These are phyloP conservation scores for Melanopsichium pennsylvanicum DNA, from an alignment of 1,284 basidiomycete genomes.

Conservation along the genomic window DNA sequence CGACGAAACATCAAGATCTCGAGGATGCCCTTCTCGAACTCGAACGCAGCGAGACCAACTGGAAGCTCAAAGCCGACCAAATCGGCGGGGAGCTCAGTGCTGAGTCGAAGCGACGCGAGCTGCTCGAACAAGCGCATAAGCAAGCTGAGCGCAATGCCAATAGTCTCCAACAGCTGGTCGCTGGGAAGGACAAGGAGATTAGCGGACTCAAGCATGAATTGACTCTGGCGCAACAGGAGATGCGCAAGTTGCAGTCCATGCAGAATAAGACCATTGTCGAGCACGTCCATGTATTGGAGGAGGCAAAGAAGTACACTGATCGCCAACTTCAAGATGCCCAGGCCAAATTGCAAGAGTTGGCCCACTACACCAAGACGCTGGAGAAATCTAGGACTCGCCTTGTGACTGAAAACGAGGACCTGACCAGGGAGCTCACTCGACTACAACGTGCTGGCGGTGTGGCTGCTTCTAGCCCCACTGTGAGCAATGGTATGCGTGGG, in stretches of 20 bases:
- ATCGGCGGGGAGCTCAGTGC: slow-evolving; percentile 48
- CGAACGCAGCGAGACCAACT: slow-evolving; percentile 44
- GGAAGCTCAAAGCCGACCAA: slow-evolving; percentile 56
- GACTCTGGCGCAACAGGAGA: slow-evolving; percentile 75
- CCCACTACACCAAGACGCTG: slow-evolving; percentile 79
- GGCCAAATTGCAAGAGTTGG: slow-evolving; percentile 77
- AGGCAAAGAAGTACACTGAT: slow-evolving; percentile 95
- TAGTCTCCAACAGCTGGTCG: slow-evolving; percentile 75
- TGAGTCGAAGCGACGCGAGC: slow-evolving; percentile 63
- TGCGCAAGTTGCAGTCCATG: slow-evolving; percentile 69
- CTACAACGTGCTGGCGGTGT: slow-evolving; percentile 28
- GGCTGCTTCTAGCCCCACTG: slow-evolving; percentile 12
- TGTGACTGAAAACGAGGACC: slow-evolving; percentile 83
- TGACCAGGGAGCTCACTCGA: slow-evolving; percentile 78
- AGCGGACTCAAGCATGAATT: slow-evolving; percentile 80
- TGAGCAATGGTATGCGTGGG: slow-evolving; percentile 26
- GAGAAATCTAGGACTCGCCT: slow-evolving; percentile 82
- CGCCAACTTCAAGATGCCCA: slow-evolving; percentile 85
- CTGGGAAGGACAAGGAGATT: slow-evolving; percentile 80
- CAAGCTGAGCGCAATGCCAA: slow-evolving; percentile 70
- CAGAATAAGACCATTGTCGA: slow-evolving; percentile 99
- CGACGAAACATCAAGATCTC: slow-evolving; percentile 65
- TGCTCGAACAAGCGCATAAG: slow-evolving; percentile 68
- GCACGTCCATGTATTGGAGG: slow-evolving; percentile 95
- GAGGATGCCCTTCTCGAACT: slow-evolving; percentile 58